phyloP scores from a whole-genome alignment of 2,329 filamentous ascomycete species.

The Microascus cirrosus region DNA sequence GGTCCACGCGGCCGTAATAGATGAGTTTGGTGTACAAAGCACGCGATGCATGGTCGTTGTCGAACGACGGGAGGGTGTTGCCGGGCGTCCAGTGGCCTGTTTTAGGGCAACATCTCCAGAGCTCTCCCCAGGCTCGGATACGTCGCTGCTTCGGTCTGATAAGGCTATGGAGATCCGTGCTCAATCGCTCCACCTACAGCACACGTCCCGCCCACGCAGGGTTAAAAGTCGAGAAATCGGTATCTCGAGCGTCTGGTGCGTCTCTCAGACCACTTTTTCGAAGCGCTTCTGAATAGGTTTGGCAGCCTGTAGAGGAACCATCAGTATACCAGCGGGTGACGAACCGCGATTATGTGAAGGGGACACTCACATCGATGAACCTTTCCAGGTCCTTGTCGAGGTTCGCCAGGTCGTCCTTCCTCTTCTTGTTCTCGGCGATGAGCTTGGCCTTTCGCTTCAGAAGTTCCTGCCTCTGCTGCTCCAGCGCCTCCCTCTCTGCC shows the following conservation, averaged over 20 bases:
- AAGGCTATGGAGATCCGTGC: background rate
- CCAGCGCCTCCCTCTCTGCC: constrained; percentile 69
- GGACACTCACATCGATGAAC: constrained; percentile 67
- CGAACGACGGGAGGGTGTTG: background rate
- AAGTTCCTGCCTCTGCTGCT: constrained; percentile 70
- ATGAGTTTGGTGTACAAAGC: no score
- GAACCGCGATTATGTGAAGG: background rate
- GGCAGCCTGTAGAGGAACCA: constrained; percentile 46
- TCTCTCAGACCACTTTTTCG: constrained; percentile 52
- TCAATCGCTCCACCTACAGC: background rate
- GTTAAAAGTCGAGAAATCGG: background rate
- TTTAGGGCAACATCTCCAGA: background rate
- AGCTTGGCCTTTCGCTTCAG: constrained; percentile 55
- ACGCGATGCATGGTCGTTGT: no score
- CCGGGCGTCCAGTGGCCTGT: background rate
- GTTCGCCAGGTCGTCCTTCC: constrained; percentile 85
- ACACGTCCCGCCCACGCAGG: background rate
- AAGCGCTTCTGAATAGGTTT: constrained; percentile 83
- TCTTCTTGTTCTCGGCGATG: constrained; percentile 69
- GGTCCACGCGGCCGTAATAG: no score
- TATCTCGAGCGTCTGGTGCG: background rate
- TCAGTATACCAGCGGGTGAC: constrained; percentile 9
- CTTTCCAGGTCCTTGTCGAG: constrained; percentile 87
- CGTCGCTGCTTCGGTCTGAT: background rate
- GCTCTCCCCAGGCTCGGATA: background rate